Evolutionary conservation across 1,284 basidiomycete species (phyloP), one percentile per base, ranked within the genome.

Genomic region (Cutaneotrichosporon cavernicola): DNA sequence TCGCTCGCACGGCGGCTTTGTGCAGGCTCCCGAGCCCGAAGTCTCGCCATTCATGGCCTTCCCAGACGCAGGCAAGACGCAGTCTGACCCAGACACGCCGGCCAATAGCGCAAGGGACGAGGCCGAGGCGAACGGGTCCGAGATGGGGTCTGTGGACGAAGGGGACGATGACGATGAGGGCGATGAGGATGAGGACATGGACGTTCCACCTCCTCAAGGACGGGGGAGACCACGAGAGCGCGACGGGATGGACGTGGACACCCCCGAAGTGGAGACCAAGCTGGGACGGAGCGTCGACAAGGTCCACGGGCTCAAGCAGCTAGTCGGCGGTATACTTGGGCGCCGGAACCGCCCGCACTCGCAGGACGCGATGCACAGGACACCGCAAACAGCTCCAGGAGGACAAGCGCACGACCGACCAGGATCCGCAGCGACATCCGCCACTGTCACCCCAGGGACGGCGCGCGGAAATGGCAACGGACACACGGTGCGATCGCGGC

Each of bases 1-100:
- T 56, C 70, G 72, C 5, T 79, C 78, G 0, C 79, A 81, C 53
- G 79, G 79, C 5, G 76, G 76, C 2, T 80, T 72, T 63, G 70
- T 60, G 14, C 80, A 80, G 67, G 74, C 76, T 6, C 56, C 72
- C 0, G 68, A 70, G 50, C 80, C 80, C 0, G 63, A 56, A 4
- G 61, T 60, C 7, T 67, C 69, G 8, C 76, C 79, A 0, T 80
- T 81, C 73, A 68, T 66, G 32, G 58, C 70, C 2, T 79, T 80
- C 72, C 78, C 77, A 2, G 60, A 61, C 36, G 61, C 64, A 0
- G 66, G 58, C 40, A 58, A 65, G 49, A 34, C 46, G 14, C 52
- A 55, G 2, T 65, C 66, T 1, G 38, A 49, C 5, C 60, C 61
- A 0, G 55, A 52, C 9, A 68, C 66, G 8, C 62, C 66, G 3